Evolutionary conservation across 768 basidiomycete species (phyloP), one percentile per base, ranked within the genome.

Genomic region (Rhodocollybia butyracea): DNA sequence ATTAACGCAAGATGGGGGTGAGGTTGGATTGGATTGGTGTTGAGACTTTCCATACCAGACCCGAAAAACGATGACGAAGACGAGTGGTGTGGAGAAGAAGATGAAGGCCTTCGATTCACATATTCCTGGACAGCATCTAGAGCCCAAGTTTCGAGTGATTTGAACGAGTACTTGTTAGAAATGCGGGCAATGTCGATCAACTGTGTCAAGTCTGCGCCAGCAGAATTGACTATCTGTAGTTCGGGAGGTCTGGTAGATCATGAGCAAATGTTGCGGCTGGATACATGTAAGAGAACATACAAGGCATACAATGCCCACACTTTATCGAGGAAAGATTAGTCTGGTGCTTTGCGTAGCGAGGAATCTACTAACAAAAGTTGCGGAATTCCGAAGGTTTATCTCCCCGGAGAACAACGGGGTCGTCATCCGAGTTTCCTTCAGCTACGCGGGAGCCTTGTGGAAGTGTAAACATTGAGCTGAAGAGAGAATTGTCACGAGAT

Each of bases 221-320:
- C 68, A 11, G 76, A 73, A 19, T 77, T 76, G 12, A 81, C 71
- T 40, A 75, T 64, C 54, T 70, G 70, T 21, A 88, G 70, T 61
- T 89, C 87, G 19, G 78, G 81, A 3, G 88, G 88, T 57, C 88
- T 89, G 60, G 12, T 32, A 51, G 36, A 34, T 26, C 12, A 59
- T 38, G 30, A 55, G 36, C 17, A 46, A 10, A 61, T 27, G 32
- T 42, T 52, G 7, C 55, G 39, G 48, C n/a, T 42, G 29, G 17
- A 50, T 12, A 19, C 34, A 58, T 38, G 22, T 21, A 21, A 19
- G 12, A 10, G 41, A 39, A 66, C 86, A 69, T 62, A 89, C 88
- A 86, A 63, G 6, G 88, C 86, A 61, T 91, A 90, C n/a, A 90
- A 68, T 1, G 83, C 82, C 85, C 85, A 88, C 30, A 91, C 53